Evolutionary conservation across 352 stramenopile species (phyloP).

Genomic region (Phytophthora hybrid): DNA sequence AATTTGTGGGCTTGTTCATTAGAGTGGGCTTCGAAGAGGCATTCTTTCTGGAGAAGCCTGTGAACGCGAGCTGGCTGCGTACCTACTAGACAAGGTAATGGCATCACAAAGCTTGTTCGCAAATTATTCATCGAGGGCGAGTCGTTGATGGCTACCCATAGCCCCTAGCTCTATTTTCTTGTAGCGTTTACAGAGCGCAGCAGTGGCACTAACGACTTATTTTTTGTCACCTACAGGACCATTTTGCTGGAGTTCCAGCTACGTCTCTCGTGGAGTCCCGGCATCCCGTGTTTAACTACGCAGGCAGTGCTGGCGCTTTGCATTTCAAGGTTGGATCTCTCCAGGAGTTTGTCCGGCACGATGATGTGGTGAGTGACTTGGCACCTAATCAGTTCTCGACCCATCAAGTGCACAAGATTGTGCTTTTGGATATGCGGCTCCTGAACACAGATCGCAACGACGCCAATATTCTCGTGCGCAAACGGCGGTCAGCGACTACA

Average conservation of each 20-base stretch:
- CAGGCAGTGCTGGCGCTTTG: constrained; percentile 46
- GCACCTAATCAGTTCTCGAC: constrained; percentile 89
- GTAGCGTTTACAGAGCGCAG: background rate
- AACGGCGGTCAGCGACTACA: constrained; percentile 60
- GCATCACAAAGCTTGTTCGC: background rate
- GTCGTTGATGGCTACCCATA: background rate
- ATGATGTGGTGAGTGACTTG: constrained; percentile 96
- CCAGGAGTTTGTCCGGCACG: constrained; percentile 96
- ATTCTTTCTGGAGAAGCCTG: constrained; percentile 97
- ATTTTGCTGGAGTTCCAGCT: constrained; percentile 86
- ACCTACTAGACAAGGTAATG: constrained; percentile 93
- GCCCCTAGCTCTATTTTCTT: background rate
- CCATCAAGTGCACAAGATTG: constrained; percentile 98
- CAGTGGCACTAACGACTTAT: background rate
- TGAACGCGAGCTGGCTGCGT: constrained; percentile 97
- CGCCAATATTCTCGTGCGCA: constrained; percentile 97
- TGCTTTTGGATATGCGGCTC: constrained; percentile 98
- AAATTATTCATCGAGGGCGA: too few species aligned
- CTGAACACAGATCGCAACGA: constrained; percentile 98
- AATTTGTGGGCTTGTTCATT: constrained; percentile 1
- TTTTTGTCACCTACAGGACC: constrained; percentile 63
- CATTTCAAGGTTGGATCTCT: constrained; percentile 97
- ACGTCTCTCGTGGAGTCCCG: constrained; percentile 81
- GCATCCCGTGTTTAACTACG: constrained; percentile 84
- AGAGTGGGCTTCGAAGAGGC: constrained; percentile 89